These are phyloP conservation scores for Scutellaria minor DNA, from an alignment of 257 asterid genomes.

Conservation along the genomic window DNA sequence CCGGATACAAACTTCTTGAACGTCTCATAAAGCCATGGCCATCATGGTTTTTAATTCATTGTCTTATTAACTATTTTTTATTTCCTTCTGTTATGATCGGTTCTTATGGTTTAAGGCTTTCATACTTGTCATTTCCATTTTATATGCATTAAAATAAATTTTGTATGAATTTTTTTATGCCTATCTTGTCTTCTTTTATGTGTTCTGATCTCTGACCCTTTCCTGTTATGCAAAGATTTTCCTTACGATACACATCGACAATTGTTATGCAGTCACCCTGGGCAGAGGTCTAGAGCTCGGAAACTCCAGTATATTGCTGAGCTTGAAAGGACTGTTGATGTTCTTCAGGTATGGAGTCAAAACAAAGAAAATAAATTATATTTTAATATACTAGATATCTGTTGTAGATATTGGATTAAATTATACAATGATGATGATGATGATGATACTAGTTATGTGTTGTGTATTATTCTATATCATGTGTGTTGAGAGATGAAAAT, in stretches of 20 bases:
- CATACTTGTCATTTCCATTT: background rate
- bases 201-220: background rate
- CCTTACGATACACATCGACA: constrained; percentile 5
- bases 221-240: constrained; percentile 25
- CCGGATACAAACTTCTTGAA: constrained; percentile 11
- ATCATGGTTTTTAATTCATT: background rate
- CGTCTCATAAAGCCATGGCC: constrained; percentile 5
- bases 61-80: background rate
- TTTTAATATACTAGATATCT: background rate
- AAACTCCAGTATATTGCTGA: constrained; percentile 83
- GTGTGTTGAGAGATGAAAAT: background rate
- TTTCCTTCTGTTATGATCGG: background rate
- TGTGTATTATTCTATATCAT: background rate
- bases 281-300: constrained; percentile 82
- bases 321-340: constrained; percentile 68
- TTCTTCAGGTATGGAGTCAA: constrained; percentile 62
- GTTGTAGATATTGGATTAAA: background rate
- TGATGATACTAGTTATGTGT: background rate
- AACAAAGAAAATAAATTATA: background rate
- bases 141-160: background rate
- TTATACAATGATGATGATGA: background rate
- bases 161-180: background rate
- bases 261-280: constrained; percentile 70
- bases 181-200: background rate
- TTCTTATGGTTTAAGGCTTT: constrained; percentile 19